Evolutionary conservation across 495 filamentous ascomycete species (phyloP), one percentile per base, ranked within the genome.

Genomic region (Elaphomyces granulatus): DNA sequence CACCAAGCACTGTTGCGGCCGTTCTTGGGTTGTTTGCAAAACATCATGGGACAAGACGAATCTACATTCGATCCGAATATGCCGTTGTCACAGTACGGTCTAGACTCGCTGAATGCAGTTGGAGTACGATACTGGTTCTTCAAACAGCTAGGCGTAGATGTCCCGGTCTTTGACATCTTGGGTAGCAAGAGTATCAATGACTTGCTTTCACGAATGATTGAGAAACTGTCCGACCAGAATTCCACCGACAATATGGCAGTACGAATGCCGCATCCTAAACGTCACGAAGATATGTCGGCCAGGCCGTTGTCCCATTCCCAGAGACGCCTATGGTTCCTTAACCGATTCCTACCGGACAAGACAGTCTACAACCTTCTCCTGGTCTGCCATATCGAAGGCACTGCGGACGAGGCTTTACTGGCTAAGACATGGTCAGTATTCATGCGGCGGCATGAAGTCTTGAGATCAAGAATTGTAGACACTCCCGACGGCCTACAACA

Each of bases 101-200:
- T 52, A 12, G 61, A 66, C 32, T 64, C 59, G 3, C 43, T 66
- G 4, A 41, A 60, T 2, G 53, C 61, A 8, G 59, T 64, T 7
- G 60, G 55, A 9, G 33, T 64, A 6, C 46, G 61, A 4, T 38
- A 44, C 12, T 66, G 61, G 61, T 60, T 66, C 31, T 43, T 52
- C 18, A 63, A 60, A 15, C 48, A 48, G 20, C 10, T 70, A 0
- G 45, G 50, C 1, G 54, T 55, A 9, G 64, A 71, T 12, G 46
- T 75, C 1, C 60, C 66, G 2, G 64, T 74, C 8, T 51, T 53
- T 15, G 50, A 53, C 15, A 38, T 53, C n/a, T 39, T 53, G 17
- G 45, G 45, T 21, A 40, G 41, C 28, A 44, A 45, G 32, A 47
- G 42, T 3, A 54, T 52, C 34, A 43, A 40, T 2, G 40, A 38